These are phyloP conservation scores for Gentiana dahurica DNA, from an alignment of 257 asterid genomes.

Conservation along the genomic window DNA sequence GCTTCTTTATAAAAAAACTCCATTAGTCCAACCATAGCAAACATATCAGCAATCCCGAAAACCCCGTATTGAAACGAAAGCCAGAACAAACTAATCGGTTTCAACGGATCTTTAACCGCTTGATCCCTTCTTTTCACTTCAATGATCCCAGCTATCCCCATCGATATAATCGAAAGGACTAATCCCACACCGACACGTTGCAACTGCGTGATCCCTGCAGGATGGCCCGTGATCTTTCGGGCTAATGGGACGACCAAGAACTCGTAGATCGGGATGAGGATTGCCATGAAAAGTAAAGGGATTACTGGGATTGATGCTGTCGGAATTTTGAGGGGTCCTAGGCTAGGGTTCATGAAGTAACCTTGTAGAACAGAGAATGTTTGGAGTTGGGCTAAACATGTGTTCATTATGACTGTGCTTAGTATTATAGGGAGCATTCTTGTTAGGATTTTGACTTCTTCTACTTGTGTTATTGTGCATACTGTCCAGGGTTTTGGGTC, in stretches of 20 bases:
- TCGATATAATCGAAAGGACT: slow-evolving; percentile 31
- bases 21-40: slow-evolving; percentile 54
- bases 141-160: slow-evolving; percentile 34
- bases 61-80: slow-evolving; percentile 46
- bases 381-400: slow-evolving; percentile 12
- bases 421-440: slow-evolving; percentile 10
- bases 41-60: slow-evolving; percentile 27
- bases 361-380: slow-evolving; percentile 28
- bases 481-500: slow-evolving; percentile 10
- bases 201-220: slow-evolving; percentile 42
- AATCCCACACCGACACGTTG: slow-evolving; percentile 42
- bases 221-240: slow-evolving; percentile 27
- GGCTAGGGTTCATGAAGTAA: slow-evolving; percentile 17
- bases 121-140: slow-evolving; percentile 40
- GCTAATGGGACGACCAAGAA: slow-evolving; percentile 32
- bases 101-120: slow-evolving; percentile 15
- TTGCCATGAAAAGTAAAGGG: slow-evolving; percentile 32
- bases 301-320: slow-evolving; percentile 39
- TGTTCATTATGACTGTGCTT: slow-evolving; percentile 42
- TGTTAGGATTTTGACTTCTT: slow-evolving; percentile 40
- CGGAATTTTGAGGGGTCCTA: slow-evolving; percentile 29
- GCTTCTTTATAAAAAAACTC: slow-evolving; percentile 30
- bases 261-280: slow-evolving; percentile 37
- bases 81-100: slow-evolving; percentile 53
- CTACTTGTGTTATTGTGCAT: slow-evolving; percentile 49